Base-by-base conservation (phyloP, 257 asterid genomes). In the Jasminum sambac region DNA sequence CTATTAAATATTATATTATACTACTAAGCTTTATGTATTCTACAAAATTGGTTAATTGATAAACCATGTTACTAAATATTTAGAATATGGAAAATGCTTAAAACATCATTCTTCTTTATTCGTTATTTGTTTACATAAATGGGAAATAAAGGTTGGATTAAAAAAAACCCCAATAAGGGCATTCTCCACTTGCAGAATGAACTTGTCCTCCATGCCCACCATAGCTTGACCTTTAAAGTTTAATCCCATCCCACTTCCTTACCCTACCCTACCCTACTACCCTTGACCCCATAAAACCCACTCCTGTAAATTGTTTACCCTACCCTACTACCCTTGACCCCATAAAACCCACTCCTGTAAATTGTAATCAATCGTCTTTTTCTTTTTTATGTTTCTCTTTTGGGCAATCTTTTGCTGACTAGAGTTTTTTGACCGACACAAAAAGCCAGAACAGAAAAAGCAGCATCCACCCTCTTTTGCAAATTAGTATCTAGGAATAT, bases 381-480 rank as follows among this genome's bases (percentile, higher is more conserved):
- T 41, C 46, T 34, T 30, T 46, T 39, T 5, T 34, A n/a, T n/a
- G n/a, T 74, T 78, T 63, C 75, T 73, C 78, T 48, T 71, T 71
- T 74, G 84, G 91, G 85, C 87, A 83, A 82, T 83, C 76, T 67
- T 63, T 73, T 77, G 72, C 69, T 66, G 74, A 72, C 80, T 82
- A 81, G 82, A 84, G 81, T 78, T 68, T 78, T 79, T 83, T 88
- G 95, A 88, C 90, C 85, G 83, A 74, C 79, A 83, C 75, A 74
- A 74, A 74, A 78, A 68, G 73, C 70, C 69, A n/a, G 75, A 80
- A 70, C 64, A 71, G 63, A 39, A 43, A 74, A 80, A 77, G 76
- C 43, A 44, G 69, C 75, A 71, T 76, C 77, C 68, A 36, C 62
- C 72, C 74, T 79, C 74, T 76, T 48, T 48, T 48, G 60, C 9